Percentiles rank a stretch among this genome's conserved stretches.
phyloP scores from a whole-genome alignment of 495 filamentous ascomycete species.

The Cryomyces antarcticus region DNA sequence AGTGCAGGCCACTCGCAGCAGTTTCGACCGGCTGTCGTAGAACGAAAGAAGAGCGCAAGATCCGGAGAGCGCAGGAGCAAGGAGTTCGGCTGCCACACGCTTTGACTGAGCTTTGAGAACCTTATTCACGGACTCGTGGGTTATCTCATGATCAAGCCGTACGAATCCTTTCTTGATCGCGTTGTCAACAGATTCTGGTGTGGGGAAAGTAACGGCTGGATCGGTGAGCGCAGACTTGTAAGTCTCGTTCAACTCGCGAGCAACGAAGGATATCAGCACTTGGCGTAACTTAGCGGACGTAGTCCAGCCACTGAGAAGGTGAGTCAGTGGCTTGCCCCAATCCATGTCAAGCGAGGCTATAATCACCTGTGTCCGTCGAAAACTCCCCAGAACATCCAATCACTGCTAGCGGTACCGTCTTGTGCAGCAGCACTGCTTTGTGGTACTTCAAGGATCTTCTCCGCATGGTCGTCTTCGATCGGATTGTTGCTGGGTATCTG shows the following conservation, averaged over 20 bases:
- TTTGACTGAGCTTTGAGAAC: conserved; percentile 78
- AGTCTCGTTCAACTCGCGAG: conserved; percentile 79
- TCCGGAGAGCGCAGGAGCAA: conserved; percentile 83
- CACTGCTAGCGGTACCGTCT: conserved; percentile 37
- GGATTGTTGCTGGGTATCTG: conserved; percentile 92
- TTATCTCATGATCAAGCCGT: conserved; percentile 78
- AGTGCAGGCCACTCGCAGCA: conserved; percentile 78
- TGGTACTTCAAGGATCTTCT: conserved; percentile 87
- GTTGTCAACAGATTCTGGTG: conserved; percentile 58
- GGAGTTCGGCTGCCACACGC: conserved; percentile 64
- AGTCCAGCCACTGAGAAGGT: conserved; percentile 63
- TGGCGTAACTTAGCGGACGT: conserved; percentile 93
- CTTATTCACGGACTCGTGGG: conserved; percentile 70
- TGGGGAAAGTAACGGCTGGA: conserved; percentile 35
- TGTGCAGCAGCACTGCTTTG: conserved; percentile 29
- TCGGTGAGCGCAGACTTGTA: conserved; percentile 61
- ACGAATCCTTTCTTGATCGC: conserved; percentile 90
- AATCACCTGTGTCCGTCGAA: conserved; percentile 89
- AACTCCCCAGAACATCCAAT: conserved; percentile 99
- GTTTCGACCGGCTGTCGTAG: conserved; percentile 69
- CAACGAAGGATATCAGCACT: conserved; percentile 75
- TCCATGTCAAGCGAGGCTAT: neutral
- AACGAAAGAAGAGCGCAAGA: conserved; percentile 93
- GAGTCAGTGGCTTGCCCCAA: neutral
- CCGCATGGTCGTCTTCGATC: conserved; percentile 94